These are phyloP conservation scores for Candida ulmi DNA, from an alignment of 805 yeast species.

Conservation along the genomic window DNA sequence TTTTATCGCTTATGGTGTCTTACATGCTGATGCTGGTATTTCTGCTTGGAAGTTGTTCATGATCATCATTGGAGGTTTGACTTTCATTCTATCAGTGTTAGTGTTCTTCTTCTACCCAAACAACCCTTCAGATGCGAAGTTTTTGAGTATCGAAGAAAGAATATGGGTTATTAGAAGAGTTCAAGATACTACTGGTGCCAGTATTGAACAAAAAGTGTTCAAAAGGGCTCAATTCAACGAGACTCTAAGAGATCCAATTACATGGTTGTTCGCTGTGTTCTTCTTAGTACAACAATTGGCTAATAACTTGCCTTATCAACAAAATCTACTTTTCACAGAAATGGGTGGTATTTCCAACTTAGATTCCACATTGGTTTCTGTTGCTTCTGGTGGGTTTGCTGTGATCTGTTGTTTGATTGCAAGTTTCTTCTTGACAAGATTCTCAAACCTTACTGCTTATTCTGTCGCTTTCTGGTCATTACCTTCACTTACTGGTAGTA, in stretches of 20 bases:
- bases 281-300: constrained; percentile 43
- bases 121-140: constrained; percentile 48
- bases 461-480: constrained; percentile 32
- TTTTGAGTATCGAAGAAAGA: constrained; percentile 43
- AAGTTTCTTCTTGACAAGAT: constrained; percentile 26
- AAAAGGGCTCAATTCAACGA: constrained; percentile 47
- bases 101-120: constrained; percentile 43
- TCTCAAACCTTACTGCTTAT: constrained; percentile 34
- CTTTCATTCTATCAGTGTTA: constrained; percentile 33
- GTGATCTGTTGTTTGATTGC: constrained; percentile 35
- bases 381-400: constrained; percentile 47
- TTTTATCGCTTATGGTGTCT: constrained; percentile 38
- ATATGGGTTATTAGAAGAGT: constrained; percentile 37
- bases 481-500: constrained; percentile 40
- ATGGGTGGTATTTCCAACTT: constrained; percentile 39
- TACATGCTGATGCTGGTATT: constrained; percentile 23
- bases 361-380: constrained; percentile 46
- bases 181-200: constrained; percentile 32
- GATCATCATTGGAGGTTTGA: constrained; percentile 51
- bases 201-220: constrained; percentile 40
- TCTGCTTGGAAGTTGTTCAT: constrained; percentile 49
- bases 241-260: constrained; percentile 41
- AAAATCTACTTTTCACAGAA: constrained; percentile 39
- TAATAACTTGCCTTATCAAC: constrained; percentile 49
- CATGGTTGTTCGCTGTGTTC: constrained; percentile 37